Conservation (phyloP, 1,284 basidiomycete species). For the Veloboletus limbatus region DNA sequence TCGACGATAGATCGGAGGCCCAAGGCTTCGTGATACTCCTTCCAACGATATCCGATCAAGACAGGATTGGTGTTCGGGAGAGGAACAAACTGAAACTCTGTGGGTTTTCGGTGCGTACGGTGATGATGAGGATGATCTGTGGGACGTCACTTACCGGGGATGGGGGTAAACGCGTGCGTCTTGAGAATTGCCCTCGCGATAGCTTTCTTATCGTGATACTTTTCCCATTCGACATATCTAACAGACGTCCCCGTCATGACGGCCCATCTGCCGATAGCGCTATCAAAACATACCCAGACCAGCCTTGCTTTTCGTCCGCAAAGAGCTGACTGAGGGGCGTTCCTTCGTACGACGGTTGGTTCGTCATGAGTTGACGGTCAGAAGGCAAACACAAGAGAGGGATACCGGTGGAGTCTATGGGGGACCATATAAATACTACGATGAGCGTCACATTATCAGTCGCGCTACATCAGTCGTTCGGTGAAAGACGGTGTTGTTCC, state of each 20-base stretch:
- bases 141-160: constrained; percentile 10
- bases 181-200: constrained; percentile 12
- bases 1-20: constrained; percentile 47
- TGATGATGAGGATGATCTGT: not conserved
- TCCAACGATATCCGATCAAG: constrained; percentile 52
- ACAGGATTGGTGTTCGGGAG: constrained; percentile 53
- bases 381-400: not conserved
- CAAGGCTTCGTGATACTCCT: constrained; percentile 51
- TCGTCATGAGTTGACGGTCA: constrained; percentile 3
- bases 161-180: constrained; percentile 13
- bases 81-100: constrained; percentile 48
- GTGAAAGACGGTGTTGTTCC: too few relatives aligned
- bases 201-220: constrained; percentile 14
- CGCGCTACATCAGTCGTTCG: too few relatives aligned
- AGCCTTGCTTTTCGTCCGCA: constrained; percentile 15
- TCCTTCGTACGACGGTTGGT: not conserved
- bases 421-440: not conserved
- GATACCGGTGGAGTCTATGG: not conserved
- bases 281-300: constrained; percentile 11
- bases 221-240: constrained; percentile 22
- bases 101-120: not conserved
- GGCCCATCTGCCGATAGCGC: too few relatives aligned
- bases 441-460: too few relatives aligned
- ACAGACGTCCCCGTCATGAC: not conserved
- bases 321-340: constrained; percentile 4